phyloP scores from a whole-genome alignment of 305 asterid species.

The Fraxinus sp. region DNA sequence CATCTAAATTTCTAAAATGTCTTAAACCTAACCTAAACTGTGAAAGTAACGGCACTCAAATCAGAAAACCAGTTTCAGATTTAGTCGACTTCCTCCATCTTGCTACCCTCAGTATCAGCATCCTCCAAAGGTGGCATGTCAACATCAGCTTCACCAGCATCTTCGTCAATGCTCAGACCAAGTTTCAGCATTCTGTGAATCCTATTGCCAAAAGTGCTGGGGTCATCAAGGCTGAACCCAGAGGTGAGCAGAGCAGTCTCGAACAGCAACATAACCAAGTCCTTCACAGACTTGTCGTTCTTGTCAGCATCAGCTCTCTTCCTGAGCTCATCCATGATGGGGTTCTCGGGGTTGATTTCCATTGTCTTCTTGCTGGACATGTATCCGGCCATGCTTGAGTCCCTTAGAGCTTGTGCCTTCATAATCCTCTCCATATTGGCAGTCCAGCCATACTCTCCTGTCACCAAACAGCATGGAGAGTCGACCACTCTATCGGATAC shows the following conservation, averaged over 20 bases:
- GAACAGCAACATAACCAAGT: constrained; percentile 45
- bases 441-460: neutral
- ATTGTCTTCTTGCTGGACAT: constrained; percentile 1
- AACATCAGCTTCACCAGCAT: constrained; percentile 19
- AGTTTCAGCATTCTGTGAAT: constrained; percentile 35
- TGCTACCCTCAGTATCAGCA: neutral
- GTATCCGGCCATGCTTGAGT: neutral
- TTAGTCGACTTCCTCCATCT: neutral
- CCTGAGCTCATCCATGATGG: neutral
- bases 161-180: constrained; percentile 49
- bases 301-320: neutral
- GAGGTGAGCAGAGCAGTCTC: constrained; percentile 50
- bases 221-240: constrained; percentile 49
- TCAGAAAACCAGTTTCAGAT: neutral
- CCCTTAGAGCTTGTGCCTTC: constrained; percentile 38
- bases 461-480: neutral
- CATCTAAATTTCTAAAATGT: neutral
- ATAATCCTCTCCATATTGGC: constrained; percentile 54
- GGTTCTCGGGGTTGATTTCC: neutral
- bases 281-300: constrained; percentile 32
- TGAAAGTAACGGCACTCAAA: neutral
- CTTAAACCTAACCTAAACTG: neutral
- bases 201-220: constrained; percentile 42
- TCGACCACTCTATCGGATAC: neutral
- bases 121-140: neutral